These are phyloP conservation scores for Adansonia rubrostipa DNA, from an alignment of 441 rosid species.

Conservation along the genomic window DNA sequence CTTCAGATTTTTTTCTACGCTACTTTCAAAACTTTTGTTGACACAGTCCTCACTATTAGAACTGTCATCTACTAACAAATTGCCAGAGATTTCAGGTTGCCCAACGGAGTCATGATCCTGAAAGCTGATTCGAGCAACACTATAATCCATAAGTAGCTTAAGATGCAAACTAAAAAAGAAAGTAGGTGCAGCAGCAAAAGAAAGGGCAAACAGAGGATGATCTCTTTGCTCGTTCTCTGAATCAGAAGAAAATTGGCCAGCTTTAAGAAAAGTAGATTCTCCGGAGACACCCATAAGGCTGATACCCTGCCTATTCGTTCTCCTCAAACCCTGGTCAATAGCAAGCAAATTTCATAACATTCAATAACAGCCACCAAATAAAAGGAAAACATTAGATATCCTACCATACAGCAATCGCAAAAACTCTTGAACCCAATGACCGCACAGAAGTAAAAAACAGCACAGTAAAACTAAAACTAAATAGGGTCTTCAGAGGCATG, in stretches of 20 bases:
- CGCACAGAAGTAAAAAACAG: background rate
- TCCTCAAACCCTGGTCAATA: constrained; percentile 50
- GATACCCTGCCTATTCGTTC: constrained; percentile 42
- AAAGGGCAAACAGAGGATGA: constrained; percentile 52
- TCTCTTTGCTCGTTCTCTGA: constrained; percentile 39
- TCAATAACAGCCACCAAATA: constrained; percentile 21
- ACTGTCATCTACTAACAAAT: constrained; percentile 42
- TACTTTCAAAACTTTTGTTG: constrained; percentile 36
- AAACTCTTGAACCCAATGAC: background rate
- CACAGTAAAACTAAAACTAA: background rate
- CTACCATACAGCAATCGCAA: background rate
- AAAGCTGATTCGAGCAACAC: constrained; percentile 37
- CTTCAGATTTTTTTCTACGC: constrained; percentile 31
- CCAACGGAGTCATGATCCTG: constrained; percentile 45
- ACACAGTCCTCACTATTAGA: constrained; percentile 38
- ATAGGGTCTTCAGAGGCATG: background rate
- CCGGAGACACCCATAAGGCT: constrained; percentile 39
- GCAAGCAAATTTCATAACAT: constrained; percentile 26
- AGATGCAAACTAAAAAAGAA: constrained; percentile 66
- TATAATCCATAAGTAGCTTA: constrained; percentile 65
- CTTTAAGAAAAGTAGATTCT: constrained; percentile 37
- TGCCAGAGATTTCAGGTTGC: constrained; percentile 39
- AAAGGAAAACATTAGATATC: background rate
- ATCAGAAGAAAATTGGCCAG: constrained; percentile 34
- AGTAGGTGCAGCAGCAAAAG: constrained; percentile 63